These are phyloP conservation scores for Phytophthora hibernalis DNA, from an alignment of 352 stramenopile genomes.

Conservation along the genomic window DNA sequence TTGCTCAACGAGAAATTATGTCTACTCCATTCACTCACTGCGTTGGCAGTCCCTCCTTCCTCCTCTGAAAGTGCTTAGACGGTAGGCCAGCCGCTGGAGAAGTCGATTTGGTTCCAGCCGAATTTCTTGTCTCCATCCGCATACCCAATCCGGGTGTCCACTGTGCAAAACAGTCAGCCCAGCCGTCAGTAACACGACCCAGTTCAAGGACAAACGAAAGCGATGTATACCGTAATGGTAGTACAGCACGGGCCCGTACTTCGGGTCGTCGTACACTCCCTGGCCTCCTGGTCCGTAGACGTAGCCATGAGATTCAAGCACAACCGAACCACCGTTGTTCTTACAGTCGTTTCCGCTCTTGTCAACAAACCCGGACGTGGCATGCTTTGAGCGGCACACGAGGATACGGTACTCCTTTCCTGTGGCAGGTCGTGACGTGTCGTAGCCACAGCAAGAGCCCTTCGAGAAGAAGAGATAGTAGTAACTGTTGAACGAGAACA, in stretches of 20 bases:
- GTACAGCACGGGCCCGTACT: constrained; percentile 50
- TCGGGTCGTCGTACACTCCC: constrained; percentile 55
- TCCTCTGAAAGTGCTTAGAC: too few species aligned
- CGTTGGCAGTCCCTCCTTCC: too few species aligned
- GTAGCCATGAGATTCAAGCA: constrained; percentile 47
- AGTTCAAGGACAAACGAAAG: not conserved
- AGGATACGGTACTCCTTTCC: constrained; percentile 60
- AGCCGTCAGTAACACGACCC: too few species aligned
- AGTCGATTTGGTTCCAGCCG: constrained; percentile 55
- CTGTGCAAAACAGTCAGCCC: constrained; percentile 3
- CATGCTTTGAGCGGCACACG: constrained; percentile 44
- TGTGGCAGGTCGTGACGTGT: constrained; percentile 25
- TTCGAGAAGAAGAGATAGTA: constrained; percentile 63
- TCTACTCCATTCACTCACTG: too few species aligned
- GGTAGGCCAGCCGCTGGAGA: constrained; percentile 48
- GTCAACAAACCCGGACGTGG: constrained; percentile 42
- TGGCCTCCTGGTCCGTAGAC: constrained; percentile 55
- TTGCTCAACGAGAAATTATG: too few species aligned
- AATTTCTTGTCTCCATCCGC: constrained; percentile 48
- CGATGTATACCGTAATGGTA: constrained; percentile 52
- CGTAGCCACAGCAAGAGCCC: constrained; percentile 45
- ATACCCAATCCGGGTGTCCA: constrained; percentile 50
- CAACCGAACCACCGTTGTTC: constrained; percentile 42
- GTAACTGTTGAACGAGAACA: constrained; percentile 46
- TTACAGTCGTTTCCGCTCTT: constrained; percentile 39